phyloP scores from a whole-genome alignment of 208 protist species.

The Lotmaria passim region DNA sequence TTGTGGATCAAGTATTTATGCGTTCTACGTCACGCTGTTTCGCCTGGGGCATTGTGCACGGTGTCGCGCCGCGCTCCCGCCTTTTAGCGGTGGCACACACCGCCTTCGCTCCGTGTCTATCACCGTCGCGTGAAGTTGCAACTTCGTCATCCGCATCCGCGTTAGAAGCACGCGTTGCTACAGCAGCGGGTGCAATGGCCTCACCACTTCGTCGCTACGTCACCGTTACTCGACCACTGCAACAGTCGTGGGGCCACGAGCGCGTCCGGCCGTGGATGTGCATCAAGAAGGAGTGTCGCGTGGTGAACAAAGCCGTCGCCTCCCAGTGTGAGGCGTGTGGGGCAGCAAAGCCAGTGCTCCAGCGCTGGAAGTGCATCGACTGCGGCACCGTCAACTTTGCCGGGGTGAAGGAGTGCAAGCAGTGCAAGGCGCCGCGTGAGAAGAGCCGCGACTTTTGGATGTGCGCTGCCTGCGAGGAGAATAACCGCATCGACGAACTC shows the following conservation, averaged over 20 bases:
- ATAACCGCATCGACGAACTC: slow-evolving; percentile 86
- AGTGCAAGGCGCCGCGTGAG: slow-evolving; percentile 46
- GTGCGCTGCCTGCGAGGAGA: slow-evolving; percentile 85
- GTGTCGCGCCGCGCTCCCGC: background rate
- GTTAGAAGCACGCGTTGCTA: too few species aligned
- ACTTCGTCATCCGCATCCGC: slow-evolving; percentile 3
- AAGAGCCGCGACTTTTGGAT: slow-evolving; percentile 79
- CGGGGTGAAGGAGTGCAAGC: slow-evolving; percentile 80
- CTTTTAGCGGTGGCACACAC: background rate
- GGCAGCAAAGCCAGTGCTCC: slow-evolving; percentile 61
- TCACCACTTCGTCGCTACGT: slow-evolving; percentile 18
- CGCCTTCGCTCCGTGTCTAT: background rate
- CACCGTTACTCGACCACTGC: slow-evolving; percentile 25
- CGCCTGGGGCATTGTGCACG: background rate
- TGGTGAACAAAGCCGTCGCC: slow-evolving; percentile 44
- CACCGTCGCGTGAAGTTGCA: background rate
- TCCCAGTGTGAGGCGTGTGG: slow-evolving; percentile 61
- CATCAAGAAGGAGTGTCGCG: slow-evolving; percentile 62
- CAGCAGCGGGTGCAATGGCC: background rate
- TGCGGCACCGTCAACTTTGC: slow-evolving; percentile 70
- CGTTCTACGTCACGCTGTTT: slow-evolving; percentile 1
- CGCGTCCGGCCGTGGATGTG: slow-evolving; percentile 83
- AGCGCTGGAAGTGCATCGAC: slow-evolving; percentile 78
- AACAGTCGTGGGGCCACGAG: slow-evolving; percentile 68
- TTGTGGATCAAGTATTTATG: background rate